Percentiles rank a stretch among this genome's conserved stretches.
These are phyloP conservation scores for Euphorbia pulcherrima DNA, from an alignment of 345 rosid species.

Conservation along the genomic window DNA sequence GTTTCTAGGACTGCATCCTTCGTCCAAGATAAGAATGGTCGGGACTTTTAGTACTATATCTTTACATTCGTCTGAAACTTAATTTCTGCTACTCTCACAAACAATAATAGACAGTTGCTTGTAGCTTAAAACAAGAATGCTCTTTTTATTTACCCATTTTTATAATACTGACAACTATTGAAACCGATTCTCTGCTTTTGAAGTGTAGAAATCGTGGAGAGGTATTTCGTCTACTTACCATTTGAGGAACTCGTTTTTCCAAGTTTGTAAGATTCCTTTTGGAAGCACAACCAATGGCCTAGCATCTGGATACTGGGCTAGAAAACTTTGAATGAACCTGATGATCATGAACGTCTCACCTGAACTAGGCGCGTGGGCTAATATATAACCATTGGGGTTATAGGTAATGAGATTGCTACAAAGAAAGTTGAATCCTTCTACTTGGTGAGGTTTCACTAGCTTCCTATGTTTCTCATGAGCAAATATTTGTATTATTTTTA, in stretches of 20 bases:
- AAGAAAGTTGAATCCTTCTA: constrained; percentile 78
- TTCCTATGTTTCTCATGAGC: constrained; percentile 78
- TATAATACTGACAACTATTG: too few species aligned
- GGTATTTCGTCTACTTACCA: too few species aligned
- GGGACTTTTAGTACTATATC: constrained; percentile 65
- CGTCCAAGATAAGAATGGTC: constrained; percentile 74
- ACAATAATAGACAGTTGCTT: constrained; percentile 70
- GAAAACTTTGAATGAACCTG: constrained; percentile 81
- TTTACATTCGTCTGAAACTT: constrained; percentile 47
- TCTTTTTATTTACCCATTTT: constrained; percentile 66
- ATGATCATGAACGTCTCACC: constrained; percentile 91
- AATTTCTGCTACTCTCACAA: too few species aligned
- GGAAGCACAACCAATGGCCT: constrained; percentile 75
- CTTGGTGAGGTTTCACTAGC: too few species aligned
- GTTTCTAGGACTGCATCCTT: constrained; percentile 83
- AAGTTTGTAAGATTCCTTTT: too few species aligned
- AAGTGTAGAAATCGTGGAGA: too few species aligned
- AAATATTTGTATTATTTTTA: constrained; percentile 47
- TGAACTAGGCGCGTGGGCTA: constrained; percentile 97
- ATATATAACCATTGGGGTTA: constrained; percentile 77
- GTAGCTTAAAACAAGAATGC: constrained; percentile 78
- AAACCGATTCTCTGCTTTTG: too few species aligned
- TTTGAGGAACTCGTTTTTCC: too few species aligned
- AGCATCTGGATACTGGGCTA: constrained; percentile 71
- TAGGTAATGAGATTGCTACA: constrained; percentile 60